Evolutionary conservation across 139 green algal species (phyloP), one percentile per base, ranked within the genome.

Genomic region (Coelastrella sp.): DNA sequence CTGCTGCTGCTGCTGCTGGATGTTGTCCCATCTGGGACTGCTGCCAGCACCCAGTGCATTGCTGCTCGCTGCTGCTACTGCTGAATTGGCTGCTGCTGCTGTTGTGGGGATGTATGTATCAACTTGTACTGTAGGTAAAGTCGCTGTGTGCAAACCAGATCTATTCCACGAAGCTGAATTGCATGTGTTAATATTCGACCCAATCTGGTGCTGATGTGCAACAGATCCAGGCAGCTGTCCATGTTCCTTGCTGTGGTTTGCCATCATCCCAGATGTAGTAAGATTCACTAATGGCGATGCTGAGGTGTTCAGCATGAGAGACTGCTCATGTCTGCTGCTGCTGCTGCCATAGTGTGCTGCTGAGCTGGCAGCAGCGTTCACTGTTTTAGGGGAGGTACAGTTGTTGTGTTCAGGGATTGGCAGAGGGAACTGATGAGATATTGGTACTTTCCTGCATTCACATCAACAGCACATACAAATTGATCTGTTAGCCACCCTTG

Each of bases 371-470:
- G 53, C 21, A 9, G 53, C 30, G 2, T 64, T 27, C 30, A 21
- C 53, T 64, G 53, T 21, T 64, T 64, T 19, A 57, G 11, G 15
- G 45, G 45, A 13, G 45, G 71, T n/a, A 3, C 17, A 43, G 71
- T 51, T 40, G 71, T 3, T 40, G 41, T 3, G 71, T 19, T 21
- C 17, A n/a, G 71, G 71, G 25, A 79, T 41, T 34, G 71, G 71
- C 21, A 79, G 71, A 27, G 71, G 71, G 71, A 79, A 79, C 41
- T 60, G n/a, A 13, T 27, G 43, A n/a, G n/a, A 40, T 41, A 41
- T n/a, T 34, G 71, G 71, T 23, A 79, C 25, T 32, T 38, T 79
- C 71, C 71, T 79, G 71, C 25, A 50, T 32, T n/a, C 37, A 51
- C 21, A n/a, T 25, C 35, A 69, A 21, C 60, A 57, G 48, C 13